Conservation (phyloP, 208 protist genomes). For the Acanthamoeba sp. region DNA sequence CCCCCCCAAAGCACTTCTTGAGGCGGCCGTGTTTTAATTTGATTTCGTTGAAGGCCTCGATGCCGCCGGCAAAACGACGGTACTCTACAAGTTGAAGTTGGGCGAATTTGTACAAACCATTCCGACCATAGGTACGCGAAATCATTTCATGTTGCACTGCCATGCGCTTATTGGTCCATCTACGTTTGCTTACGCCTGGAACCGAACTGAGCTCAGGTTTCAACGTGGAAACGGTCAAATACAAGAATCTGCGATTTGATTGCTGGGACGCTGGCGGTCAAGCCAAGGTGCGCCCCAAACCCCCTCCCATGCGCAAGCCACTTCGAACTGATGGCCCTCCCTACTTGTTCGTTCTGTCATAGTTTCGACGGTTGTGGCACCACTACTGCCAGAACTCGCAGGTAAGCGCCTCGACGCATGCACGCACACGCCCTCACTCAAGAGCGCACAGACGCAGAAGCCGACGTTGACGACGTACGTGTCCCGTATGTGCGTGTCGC, state of each 20-base stretch:
- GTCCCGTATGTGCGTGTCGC: background rate
- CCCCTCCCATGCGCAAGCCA: background rate
- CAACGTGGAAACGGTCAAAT: constrained; percentile 95
- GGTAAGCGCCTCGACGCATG: background rate
- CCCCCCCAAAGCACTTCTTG: background rate
- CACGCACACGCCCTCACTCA: no score
- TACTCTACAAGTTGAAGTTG: constrained; percentile 96
- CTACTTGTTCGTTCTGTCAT: background rate
- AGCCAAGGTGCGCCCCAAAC: constrained; percentile 85
- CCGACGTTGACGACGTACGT: background rate
- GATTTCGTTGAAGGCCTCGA: constrained; percentile 85
- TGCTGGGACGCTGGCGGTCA: constrained; percentile 89
- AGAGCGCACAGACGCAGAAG: no score
- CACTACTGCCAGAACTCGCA: constrained; percentile 55
- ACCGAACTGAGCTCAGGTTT: constrained; percentile 88
- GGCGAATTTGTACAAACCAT: constrained; percentile 91
- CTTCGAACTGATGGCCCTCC: background rate
- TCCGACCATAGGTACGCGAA: constrained; percentile 90
- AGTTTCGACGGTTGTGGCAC: constrained; percentile 32
- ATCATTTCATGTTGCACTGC: background rate
- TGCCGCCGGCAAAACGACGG: constrained; percentile 97
- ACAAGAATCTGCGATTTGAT: constrained; percentile 92
- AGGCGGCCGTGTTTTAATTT: constrained; percentile 5
- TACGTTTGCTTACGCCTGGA: no score
- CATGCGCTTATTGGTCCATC: background rate